Evolutionary conservation across 306 rosid genomes (phyloP), one percentile per base, ranked within the genome.

Genomic region (Fragaria iinumae): DNA sequence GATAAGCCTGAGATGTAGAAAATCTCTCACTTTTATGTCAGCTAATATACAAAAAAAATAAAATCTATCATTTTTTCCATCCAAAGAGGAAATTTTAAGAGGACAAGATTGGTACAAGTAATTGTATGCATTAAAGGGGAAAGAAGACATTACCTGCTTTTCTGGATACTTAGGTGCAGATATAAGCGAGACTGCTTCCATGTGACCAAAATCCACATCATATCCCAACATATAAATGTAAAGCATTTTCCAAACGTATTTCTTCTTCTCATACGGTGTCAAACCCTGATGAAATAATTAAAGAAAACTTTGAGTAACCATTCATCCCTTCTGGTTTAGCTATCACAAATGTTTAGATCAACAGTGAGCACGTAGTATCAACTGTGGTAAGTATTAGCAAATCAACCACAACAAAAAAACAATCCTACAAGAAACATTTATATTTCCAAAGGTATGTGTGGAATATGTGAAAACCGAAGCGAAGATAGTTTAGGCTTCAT

Each of bases 161-260:
- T 96, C 99, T 65, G 99, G 99, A 86, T 96, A 96, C 87, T 96
- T 96, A 39, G 99, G 99, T 44, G 99, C 99, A 81, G 99, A 96
- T 87, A 96, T 96, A 80, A 96, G 89, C 77, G 99, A 96, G 68
- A 96, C 99, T 16, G 99, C 97, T 82, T 96, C 99, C 99, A 93
- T 93, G 83, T 96, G 99, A 79, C 99, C 99, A 89, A 96, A 96
- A 88, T 96, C 99, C 88, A 96, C 99, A 84, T 96, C 99, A 85
- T 93, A 96, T 39, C 99, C 99, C 82, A 96, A 90, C 99, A 96
- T 96, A 74, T 83, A 83, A 75, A 93, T 88, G 91, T 96, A 96
- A 64, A 96, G 98, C 98, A 96, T 93, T 86, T 96, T 96, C 99
- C 99, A 96, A 50, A 96, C 98, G 72, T 96, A 96, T 83, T 96